Evolutionary conservation across 306 rosid genomes (phyloP), one percentile per base, ranked within the genome.

Genomic region (Malus asiatica): DNA sequence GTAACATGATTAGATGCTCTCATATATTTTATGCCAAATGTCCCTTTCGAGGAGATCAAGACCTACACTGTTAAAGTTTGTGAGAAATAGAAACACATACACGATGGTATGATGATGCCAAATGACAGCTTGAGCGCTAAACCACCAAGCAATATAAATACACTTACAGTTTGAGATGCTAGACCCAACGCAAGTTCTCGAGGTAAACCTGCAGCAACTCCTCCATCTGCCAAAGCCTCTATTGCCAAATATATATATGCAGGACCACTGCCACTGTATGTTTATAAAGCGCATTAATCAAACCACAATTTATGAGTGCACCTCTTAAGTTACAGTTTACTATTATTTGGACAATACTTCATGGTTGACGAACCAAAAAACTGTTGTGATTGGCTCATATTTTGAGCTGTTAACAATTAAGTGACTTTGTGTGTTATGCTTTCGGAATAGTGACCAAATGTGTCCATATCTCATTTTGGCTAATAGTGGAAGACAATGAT

Each of bases 191-290:
- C 88, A 87, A 96, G 97, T 76, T 90, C 97, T 58, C 98, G 87
- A 13, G 97, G 99, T 70, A 92, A 84, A 79, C 98, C 99, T 66
- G 99, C 99, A 83, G 99, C 99, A 67, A 93, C 99, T 73, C 96
- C 99, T 82, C 98, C 99, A 81, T 96, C 99, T 20, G 99, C 98
- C 87, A 96, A 83, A 85, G 98, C 99, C 85, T 96, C 98, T 70
- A 96, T 93, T 3, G 93, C 98, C 86, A 96, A 82, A 79, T 81
- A 96, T 76, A 96, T 53, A 72, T 93, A 96, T 66, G 98, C 99
- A 66, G 97, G 99, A 62, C 99, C 99, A 64, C 99, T 92, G 66
- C 96, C 99, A 82, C 99, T 96, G 99, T 29, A 30, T 15, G 42
- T 30, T 29, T 30, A 61, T 27, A 8, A 23, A 63, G 32, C 20